These are phyloP conservation scores for Sanghuangporus sanghuang DNA, from an alignment of 1,284 basidiomycete species.

Conservation along the genomic window DNA sequence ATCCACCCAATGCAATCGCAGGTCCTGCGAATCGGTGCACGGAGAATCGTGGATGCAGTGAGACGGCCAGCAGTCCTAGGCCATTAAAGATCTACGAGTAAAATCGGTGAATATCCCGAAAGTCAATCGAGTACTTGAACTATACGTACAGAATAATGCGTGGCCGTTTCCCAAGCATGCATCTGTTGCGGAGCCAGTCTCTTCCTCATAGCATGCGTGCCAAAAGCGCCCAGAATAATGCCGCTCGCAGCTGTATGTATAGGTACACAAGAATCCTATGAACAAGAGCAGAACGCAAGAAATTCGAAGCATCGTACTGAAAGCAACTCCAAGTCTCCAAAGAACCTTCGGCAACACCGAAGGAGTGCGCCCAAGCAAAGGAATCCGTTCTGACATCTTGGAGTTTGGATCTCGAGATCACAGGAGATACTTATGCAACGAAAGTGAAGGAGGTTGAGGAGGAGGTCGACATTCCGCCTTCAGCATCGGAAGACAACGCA, in stretches of 20 bases:
- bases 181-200: slow-evolving; percentile 44
- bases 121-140: not conserved
- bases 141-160: slow-evolving; percentile 54
- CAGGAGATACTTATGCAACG: too few relatives aligned
- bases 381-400: slow-evolving; percentile 10
- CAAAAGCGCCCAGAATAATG: slow-evolving; percentile 66
- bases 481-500: not conserved
- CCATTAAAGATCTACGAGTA: slow-evolving; percentile 68
- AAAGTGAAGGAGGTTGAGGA: too few relatives aligned
- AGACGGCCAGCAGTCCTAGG: slow-evolving; percentile 65
- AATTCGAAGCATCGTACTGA: slow-evolving; percentile 1
- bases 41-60: slow-evolving; percentile 65
- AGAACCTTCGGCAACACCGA: not conserved
- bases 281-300: not conserved
- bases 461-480: too few relatives aligned
- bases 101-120: too few relatives aligned
- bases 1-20: slow-evolving; percentile 56
- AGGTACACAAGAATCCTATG: not conserved
- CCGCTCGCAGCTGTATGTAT: slow-evolving; percentile 45
- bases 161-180: slow-evolving; percentile 57
- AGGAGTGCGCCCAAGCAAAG: not conserved
- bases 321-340: slow-evolving; percentile 9
- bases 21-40: slow-evolving; percentile 64
- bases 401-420: too few relatives aligned
- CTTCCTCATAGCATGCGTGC: slow-evolving; percentile 56